A percentile compares a stretch with the other conserved stretches of the same genome.
Evolutionary conservation across 2,329 filamentous ascomycete species (phyloP).

Genomic region (Alternaria hordeiaustralica): DNA sequence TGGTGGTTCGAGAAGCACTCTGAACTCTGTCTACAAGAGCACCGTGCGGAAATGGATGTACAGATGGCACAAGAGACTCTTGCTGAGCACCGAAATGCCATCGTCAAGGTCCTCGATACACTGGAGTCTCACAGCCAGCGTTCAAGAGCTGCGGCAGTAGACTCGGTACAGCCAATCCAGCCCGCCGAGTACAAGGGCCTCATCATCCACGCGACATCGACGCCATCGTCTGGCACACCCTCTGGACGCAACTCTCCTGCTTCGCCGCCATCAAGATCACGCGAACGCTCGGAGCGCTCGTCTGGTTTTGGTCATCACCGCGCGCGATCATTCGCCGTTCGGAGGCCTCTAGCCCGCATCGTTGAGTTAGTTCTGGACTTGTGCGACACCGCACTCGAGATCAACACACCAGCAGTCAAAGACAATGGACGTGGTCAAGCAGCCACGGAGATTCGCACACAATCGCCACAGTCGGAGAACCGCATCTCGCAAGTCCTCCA

Average conservation of each 20-base stretch:
- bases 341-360: slow-evolving; percentile 87
- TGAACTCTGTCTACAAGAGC: slow-evolving; percentile 92
- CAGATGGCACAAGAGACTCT: slow-evolving; percentile 93
- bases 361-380: slow-evolving; percentile 94
- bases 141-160: slow-evolving; percentile 60
- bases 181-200: slow-evolving; percentile 86
- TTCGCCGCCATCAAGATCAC: slow-evolving; percentile 68
- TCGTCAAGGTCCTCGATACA: slow-evolving; percentile 93
- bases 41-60: slow-evolving; percentile 96
- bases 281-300: slow-evolving; percentile 72
- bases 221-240: slow-evolving; percentile 70
- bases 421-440: slow-evolving; percentile 70
- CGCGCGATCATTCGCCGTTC: slow-evolving; percentile 87
- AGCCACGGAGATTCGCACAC: slow-evolving; percentile 80
- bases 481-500: slow-evolving; percentile 92
- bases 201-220: slow-evolving; percentile 76
- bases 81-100: slow-evolving; percentile 89
- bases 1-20: slow-evolving; percentile 99
- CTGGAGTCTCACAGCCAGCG: slow-evolving; percentile 80
- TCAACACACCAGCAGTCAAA: slow-evolving; percentile 92
- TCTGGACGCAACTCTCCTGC: slow-evolving; percentile 74
- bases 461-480: slow-evolving; percentile 95
- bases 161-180: slow-evolving; percentile 53
- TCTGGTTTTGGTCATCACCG: slow-evolving; percentile 78
- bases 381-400: slow-evolving; percentile 93